Percentiles rank a stretch among this genome's conserved stretches.
Conservation (phyloP, 805 yeast genomes). For the Wickerhamiella bombiphila region DNA sequence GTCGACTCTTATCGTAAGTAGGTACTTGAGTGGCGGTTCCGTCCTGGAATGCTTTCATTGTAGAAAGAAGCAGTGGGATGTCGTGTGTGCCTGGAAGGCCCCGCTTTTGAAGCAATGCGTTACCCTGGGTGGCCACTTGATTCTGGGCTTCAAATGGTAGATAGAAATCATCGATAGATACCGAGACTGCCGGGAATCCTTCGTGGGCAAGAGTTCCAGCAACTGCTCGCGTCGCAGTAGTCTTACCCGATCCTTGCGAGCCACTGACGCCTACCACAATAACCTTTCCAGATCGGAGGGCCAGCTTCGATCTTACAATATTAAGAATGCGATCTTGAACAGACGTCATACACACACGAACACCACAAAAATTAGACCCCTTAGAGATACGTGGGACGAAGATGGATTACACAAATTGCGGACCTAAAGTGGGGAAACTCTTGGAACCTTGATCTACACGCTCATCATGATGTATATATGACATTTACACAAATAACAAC, state of each 20-base stretch:
- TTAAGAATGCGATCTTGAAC: no score
- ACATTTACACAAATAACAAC: no score
- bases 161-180: constrained; percentile 83
- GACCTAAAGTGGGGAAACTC: no score
- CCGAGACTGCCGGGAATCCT: constrained; percentile 25
- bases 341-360: no score
- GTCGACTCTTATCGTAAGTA: constrained; percentile 60
- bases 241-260: constrained; percentile 28
- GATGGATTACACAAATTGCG: no score
- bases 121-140: constrained; percentile 30
- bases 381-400: no score
- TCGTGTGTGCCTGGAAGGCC: constrained; percentile 96
- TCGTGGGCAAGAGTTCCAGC: constrained; percentile 17
- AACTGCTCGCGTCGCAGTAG: constrained; percentile 20
- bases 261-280: constrained; percentile 22
- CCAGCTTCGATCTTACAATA: no score
- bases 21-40: constrained; percentile 35
- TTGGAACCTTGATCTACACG: no score
- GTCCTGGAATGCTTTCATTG: constrained; percentile 23
- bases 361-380: no score
- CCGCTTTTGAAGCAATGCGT: constrained; percentile 53
- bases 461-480: no score
- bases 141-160: constrained; percentile 49
- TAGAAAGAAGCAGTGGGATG: constrained; percentile 25
- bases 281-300: no score